Evolutionary conservation across 2,329 filamentous ascomycete species (phyloP).

Genomic region (Aspergillus udagawae): DNA sequence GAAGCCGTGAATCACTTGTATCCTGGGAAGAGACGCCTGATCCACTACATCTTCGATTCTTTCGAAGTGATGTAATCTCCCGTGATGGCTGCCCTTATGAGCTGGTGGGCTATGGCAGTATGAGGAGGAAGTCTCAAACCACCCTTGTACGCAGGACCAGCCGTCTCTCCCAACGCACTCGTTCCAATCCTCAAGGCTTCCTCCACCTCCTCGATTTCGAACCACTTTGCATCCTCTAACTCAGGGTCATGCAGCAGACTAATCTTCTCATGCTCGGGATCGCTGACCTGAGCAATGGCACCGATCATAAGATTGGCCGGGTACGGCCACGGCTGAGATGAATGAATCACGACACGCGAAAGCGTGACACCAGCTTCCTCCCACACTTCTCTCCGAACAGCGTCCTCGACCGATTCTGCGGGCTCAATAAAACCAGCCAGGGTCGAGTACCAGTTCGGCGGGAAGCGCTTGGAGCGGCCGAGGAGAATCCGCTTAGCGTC

Average conservation of each 20-base stretch:
- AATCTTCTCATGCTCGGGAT: conserved; percentile 75
- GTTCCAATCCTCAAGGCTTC: conserved; percentile 67
- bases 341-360: conserved; percentile 75
- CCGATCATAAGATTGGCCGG: conserved; percentile 82
- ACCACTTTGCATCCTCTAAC: conserved; percentile 87
- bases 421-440: conserved; percentile 84
- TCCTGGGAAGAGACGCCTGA: not conserved
- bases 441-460: conserved; percentile 80
- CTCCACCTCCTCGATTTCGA: conserved; percentile 72
- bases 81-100: conserved; percentile 73
- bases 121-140: conserved; percentile 73
- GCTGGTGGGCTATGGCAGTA: conserved; percentile 88
- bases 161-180: conserved; percentile 61
- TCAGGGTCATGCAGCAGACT: conserved; percentile 85
- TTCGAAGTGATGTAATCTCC: conserved; percentile 60
- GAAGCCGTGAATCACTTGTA: not conserved
- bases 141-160: conserved; percentile 67
- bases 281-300: conserved; percentile 75
- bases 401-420: conserved; percentile 79
- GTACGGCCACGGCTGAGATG: conserved; percentile 83
- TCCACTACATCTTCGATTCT: conserved; percentile 46
- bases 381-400: conserved; percentile 78
- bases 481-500: conserved; percentile 76
- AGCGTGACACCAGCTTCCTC: conserved; percentile 76
- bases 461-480: conserved; percentile 80